Evolutionary conservation across 2,329 filamentous ascomycete species (phyloP).

Genomic region (Lasiodiplodia gonubiensis): DNA sequence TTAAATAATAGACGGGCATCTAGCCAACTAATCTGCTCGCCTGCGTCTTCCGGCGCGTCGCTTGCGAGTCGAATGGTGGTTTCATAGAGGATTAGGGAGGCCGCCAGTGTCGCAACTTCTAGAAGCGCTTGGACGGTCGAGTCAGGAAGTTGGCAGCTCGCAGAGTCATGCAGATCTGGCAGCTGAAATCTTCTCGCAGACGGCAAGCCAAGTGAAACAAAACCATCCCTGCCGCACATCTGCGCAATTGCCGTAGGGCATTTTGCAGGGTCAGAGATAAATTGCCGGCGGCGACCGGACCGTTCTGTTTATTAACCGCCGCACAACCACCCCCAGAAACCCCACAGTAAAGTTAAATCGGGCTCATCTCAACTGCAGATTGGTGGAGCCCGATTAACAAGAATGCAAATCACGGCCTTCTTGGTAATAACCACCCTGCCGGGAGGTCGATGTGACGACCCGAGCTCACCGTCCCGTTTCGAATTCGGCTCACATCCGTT

Average conservation of each 20-base stretch:
- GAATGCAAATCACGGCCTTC: neutral
- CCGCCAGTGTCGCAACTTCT: slow-evolving; percentile 16
- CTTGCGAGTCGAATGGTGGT: slow-evolving; percentile 17
- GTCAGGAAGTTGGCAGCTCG: slow-evolving; percentile 15
- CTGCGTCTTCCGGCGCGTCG: slow-evolving; percentile 15
- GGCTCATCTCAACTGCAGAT: neutral
- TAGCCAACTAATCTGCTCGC: slow-evolving; percentile 11
- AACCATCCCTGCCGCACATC: neutral
- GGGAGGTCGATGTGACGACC: neutral
- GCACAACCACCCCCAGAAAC: neutral
- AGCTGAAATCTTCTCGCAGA: neutral
- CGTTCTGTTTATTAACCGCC: slow-evolving; percentile 21
- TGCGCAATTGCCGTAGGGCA: slow-evolving; percentile 8
- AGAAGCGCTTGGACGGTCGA: neutral
- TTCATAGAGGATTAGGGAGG: slow-evolving; percentile 21
- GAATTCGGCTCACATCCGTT: neutral
- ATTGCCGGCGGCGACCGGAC: slow-evolving; percentile 23
- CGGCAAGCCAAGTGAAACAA: neutral
- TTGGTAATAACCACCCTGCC: slow-evolving; percentile 1
- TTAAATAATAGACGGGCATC: neutral
- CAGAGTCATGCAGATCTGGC: slow-evolving; percentile 15
- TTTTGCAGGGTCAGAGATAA: slow-evolving; percentile 14
- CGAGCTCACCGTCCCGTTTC: slow-evolving; percentile 6
- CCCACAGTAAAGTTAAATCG: slow-evolving; percentile 20
- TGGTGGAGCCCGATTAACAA: slow-evolving; percentile 9